phyloP scores from a whole-genome alignment of 2,329 filamentous ascomycete species.

The Trichoderma sp. region DNA sequence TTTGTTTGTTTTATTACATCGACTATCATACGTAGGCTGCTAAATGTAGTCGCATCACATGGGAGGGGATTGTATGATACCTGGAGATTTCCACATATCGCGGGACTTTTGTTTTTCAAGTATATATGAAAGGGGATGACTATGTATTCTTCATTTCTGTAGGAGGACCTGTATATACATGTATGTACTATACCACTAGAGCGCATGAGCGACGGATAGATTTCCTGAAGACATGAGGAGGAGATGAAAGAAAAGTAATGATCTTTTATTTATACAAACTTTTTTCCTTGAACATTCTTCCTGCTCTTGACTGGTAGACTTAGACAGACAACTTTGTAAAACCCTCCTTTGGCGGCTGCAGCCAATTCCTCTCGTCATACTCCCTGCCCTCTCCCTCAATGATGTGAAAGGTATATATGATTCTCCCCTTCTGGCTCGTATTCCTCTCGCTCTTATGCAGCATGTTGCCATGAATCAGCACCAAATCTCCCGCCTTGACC shows the following conservation, averaged over 20 bases:
- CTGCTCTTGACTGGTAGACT: not conserved
- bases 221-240: slow-evolving; percentile 19
- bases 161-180: not conserved
- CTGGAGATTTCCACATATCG: slow-evolving; percentile 27
- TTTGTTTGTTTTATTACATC: not conserved
- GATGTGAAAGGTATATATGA: slow-evolving; percentile 97
- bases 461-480: slow-evolving; percentile 93
- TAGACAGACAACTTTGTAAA: slow-evolving; percentile 70
- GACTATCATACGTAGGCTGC: slow-evolving; percentile 33
- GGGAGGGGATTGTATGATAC: slow-evolving; percentile 32
- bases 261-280: not conserved
- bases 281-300: not conserved
- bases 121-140: not conserved
- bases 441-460: slow-evolving; percentile 97
- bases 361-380: slow-evolving; percentile 90
- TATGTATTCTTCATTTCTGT: not conserved
- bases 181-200: slow-evolving; percentile 26
- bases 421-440: slow-evolving; percentile 79
- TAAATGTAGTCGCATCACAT: slow-evolving; percentile 24
- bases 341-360: slow-evolving; percentile 79
- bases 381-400: slow-evolving; percentile 76
- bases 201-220: slow-evolving; percentile 19
- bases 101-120: not conserved
- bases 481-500: slow-evolving; percentile 87
- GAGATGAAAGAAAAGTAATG: not conserved